Conservation (phyloP, 1,139 yeast genomes). For the Hemisphaericaspora subhashii region DNA sequence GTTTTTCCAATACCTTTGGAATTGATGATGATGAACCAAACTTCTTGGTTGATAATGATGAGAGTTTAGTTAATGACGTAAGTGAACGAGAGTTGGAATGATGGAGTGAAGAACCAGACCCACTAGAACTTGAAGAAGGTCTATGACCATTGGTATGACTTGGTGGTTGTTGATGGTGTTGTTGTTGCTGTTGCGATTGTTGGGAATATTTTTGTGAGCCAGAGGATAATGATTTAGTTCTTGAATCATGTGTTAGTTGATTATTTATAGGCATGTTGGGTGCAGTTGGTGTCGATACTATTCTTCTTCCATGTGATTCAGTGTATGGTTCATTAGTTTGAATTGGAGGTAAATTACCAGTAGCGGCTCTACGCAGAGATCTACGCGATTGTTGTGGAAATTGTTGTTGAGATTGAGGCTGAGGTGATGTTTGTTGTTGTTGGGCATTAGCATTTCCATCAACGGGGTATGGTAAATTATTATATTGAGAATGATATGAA, state of each 20-base stretch:
- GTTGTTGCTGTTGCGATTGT: slow-evolving; percentile 11
- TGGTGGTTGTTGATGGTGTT: slow-evolving; percentile 13
- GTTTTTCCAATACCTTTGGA: slow-evolving; percentile 29
- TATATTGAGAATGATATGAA: slow-evolving; percentile 4
- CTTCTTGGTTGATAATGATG: slow-evolving; percentile 44
- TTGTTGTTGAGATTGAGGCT: slow-evolving; percentile 12
- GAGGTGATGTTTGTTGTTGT: too few relatives aligned
- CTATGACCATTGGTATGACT: slow-evolving; percentile 8
- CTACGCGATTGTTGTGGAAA: slow-evolving; percentile 10
- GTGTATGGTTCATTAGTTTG: slow-evolving; percentile 17
- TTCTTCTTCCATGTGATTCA: slow-evolving; percentile 19
- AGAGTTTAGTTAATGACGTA: slow-evolving; percentile 43
- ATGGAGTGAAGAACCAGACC: slow-evolving; percentile 25
- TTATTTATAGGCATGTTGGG: slow-evolving; percentile 10
- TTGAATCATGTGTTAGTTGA: slow-evolving; percentile 16
- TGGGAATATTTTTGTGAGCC: slow-evolving; percentile 17
- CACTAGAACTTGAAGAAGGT: slow-evolving; percentile 21
- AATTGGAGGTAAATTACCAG: slow-evolving; percentile 20
- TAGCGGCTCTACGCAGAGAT: slow-evolving; percentile 15
- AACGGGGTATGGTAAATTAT: slow-evolving; percentile 8
- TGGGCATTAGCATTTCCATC: slow-evolving; percentile 5
- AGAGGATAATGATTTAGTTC: slow-evolving; percentile 27
- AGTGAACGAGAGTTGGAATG: slow-evolving; percentile 48
- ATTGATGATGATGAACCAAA: slow-evolving; percentile 39
- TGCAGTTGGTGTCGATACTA: slow-evolving; percentile 27